A percentile compares a stretch with the other conserved stretches of the same genome.
Evolutionary conservation across 495 filamentous ascomycete species (phyloP).

Genomic region (Aspergillus incahuasiensis): DNA sequence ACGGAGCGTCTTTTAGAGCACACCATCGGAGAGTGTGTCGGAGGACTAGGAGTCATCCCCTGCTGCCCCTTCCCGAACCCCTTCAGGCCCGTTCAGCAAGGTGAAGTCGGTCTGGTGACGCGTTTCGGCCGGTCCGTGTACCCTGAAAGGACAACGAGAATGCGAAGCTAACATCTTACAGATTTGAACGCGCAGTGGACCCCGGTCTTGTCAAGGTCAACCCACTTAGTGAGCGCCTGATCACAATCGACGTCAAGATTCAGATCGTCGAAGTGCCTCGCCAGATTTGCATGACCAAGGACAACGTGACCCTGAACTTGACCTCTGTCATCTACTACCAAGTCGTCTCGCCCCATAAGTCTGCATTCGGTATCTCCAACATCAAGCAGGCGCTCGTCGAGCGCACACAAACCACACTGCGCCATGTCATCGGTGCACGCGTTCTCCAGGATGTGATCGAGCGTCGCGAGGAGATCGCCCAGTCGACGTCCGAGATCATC

Average conservation of each 20-base stretch:
- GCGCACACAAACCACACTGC: slow-evolving; percentile 95
- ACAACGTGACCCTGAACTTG: slow-evolving; percentile 91
- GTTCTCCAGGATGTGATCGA: slow-evolving; percentile 98
- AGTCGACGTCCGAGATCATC: slow-evolving; percentile 94
- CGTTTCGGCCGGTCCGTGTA: slow-evolving; percentile 72
- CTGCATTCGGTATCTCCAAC: slow-evolving; percentile 94
- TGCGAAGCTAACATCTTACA: slow-evolving; percentile 16
- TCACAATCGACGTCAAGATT: slow-evolving; percentile 97
- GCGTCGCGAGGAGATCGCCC: slow-evolving; percentile 93
- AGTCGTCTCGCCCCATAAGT: slow-evolving; percentile 91
- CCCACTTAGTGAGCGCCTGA: slow-evolving; percentile 84
- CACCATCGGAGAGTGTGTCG: slow-evolving; percentile 68
- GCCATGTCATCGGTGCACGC: slow-evolving; percentile 93
- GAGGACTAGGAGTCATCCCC: slow-evolving; percentile 80
- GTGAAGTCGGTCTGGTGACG: slow-evolving; percentile 90
- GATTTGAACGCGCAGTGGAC: slow-evolving; percentile 92
- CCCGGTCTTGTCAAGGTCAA: slow-evolving; percentile 98
- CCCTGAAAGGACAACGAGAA: not conserved
- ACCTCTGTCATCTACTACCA: slow-evolving; percentile 99
- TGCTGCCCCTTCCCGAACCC: slow-evolving; percentile 95
- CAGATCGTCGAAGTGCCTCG: slow-evolving; percentile 96
- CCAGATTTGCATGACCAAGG: slow-evolving; percentile 99
- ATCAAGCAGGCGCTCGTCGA: slow-evolving; percentile 92
- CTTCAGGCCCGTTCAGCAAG: slow-evolving; percentile 89
- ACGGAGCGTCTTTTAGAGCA: slow-evolving; percentile 52